Conservation (phyloP, 2,329 filamentous ascomycete species). For the Trichoderma koningii region DNA sequence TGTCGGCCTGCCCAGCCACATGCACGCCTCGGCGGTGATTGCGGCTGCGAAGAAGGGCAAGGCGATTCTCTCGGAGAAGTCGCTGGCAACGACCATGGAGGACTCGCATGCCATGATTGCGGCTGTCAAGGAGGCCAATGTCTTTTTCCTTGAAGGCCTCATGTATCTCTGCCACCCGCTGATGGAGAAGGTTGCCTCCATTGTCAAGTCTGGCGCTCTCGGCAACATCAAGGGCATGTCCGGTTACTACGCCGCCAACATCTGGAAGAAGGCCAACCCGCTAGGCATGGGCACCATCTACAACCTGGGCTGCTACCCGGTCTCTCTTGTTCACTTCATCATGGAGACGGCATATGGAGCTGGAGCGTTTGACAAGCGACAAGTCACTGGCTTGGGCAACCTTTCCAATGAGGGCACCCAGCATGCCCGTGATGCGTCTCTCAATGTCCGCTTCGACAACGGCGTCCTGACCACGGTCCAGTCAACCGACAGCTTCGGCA, state of each 20-base stretch:
- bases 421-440: constrained; percentile 33
- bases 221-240: constrained; percentile 33
- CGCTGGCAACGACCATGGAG: constrained; percentile 34
- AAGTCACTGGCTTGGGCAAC: constrained; percentile 33
- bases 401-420: constrained; percentile 30
- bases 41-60: constrained; percentile 33
- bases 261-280: constrained; percentile 36
- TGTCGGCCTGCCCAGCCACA: constrained; percentile 35
- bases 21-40: constrained; percentile 34
- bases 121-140: constrained; percentile 30
- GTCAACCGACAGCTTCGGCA: constrained; percentile 36
- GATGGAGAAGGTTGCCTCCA: constrained; percentile 32
- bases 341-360: constrained; percentile 33
- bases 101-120: constrained; percentile 33
- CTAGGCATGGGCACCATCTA: constrained; percentile 37
- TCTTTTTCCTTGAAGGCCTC: constrained; percentile 37
- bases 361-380: constrained; percentile 29
- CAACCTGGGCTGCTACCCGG: constrained; percentile 37
- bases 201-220: constrained; percentile 32
- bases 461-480: constrained; percentile 34
- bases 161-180: constrained; percentile 37
- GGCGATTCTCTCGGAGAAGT: constrained; percentile 36
- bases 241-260: constrained; percentile 36
- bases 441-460: constrained; percentile 32
- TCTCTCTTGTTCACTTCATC: constrained; percentile 35